phyloP scores from a whole-genome alignment of 2,329 filamentous ascomycete genomes.

The Dactylellina sp. region DNA sequence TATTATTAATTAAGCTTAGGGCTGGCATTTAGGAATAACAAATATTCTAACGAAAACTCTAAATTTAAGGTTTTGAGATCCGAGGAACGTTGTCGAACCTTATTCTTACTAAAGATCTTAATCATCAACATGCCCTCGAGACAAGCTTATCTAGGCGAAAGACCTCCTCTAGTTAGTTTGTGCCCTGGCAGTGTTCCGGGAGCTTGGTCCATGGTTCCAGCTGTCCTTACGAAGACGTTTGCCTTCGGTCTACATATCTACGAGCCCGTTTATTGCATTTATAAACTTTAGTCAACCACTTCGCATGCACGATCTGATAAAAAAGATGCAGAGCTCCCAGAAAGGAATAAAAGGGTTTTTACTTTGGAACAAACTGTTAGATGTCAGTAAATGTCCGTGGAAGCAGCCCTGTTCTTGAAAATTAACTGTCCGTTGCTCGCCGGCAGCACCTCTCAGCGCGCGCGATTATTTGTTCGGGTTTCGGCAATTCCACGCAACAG shows the following conservation, averaged over 20 bases:
- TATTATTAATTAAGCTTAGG: constrained; percentile 42
- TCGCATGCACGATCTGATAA: too few relatives aligned
- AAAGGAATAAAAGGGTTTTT: too few relatives aligned
- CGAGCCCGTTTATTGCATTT: neutral
- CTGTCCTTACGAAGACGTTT: neutral
- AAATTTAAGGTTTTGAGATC: constrained; percentile 58
- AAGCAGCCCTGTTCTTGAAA: neutral
- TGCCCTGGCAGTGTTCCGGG: constrained; percentile 3
- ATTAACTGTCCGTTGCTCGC: constrained; percentile 7
- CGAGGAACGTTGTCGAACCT: constrained; percentile 57
- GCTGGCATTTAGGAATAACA: constrained; percentile 44
- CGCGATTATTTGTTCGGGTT: constrained; percentile 25
- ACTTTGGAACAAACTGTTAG: too few relatives aligned
- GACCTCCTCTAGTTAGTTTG: neutral
- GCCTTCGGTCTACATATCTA: neutral
- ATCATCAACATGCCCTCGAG: constrained; percentile 1
- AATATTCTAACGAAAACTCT: constrained; percentile 57
- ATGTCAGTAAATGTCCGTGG: too few relatives aligned
- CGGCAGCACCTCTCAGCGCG: constrained; percentile 3
- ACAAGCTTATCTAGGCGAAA: constrained; percentile 38
- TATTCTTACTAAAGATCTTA: constrained; percentile 42
- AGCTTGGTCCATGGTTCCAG: neutral
- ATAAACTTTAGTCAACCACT: too few relatives aligned
- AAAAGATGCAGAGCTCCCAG: too few relatives aligned
- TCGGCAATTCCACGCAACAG: constrained; percentile 33